phyloP scores from a whole-genome alignment of 2,329 filamentous ascomycete genomes.

The Monosporascus sp. region DNA sequence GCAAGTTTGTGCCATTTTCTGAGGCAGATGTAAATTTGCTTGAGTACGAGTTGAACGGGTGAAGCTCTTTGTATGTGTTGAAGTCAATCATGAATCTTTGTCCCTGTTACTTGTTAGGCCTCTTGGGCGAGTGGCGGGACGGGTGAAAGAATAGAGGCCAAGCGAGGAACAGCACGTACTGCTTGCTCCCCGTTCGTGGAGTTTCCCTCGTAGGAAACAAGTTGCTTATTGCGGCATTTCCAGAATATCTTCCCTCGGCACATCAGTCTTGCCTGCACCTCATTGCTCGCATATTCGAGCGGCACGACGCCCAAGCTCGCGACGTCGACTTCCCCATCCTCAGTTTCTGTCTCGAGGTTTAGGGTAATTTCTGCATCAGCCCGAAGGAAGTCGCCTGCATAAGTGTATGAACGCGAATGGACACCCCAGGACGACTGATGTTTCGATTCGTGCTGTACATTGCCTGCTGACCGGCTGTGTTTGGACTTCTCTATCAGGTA shows the following conservation, averaged over 20 bases:
- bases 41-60: not conserved
- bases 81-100: conserved; percentile 12
- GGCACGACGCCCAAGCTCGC: not conserved
- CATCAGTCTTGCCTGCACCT: not conserved
- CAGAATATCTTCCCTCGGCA: conserved; percentile 1
- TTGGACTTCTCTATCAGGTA: no score
- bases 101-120: not conserved
- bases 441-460: not conserved
- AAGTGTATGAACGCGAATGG: not conserved
- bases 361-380: not conserved
- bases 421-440: not conserved
- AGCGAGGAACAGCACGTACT: not conserved
- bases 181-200: not conserved
- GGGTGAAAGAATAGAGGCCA: not conserved
- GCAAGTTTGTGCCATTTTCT: not conserved
- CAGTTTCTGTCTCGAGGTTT: not conserved
- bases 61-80: conserved; percentile 6
- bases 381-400: not conserved
- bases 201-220: conserved; percentile 3
- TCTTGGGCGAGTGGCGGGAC: not conserved
- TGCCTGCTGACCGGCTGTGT: not conserved
- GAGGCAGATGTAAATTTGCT: not conserved
- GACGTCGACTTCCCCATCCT: conserved; percentile 2
- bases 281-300: not conserved
- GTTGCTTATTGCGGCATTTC: conserved; percentile 1